Evolutionary conservation across 2,329 filamentous ascomycete genomes (phyloP), one percentile per base, ranked within the genome.

Genomic region (Aureobasidium zeae): DNA sequence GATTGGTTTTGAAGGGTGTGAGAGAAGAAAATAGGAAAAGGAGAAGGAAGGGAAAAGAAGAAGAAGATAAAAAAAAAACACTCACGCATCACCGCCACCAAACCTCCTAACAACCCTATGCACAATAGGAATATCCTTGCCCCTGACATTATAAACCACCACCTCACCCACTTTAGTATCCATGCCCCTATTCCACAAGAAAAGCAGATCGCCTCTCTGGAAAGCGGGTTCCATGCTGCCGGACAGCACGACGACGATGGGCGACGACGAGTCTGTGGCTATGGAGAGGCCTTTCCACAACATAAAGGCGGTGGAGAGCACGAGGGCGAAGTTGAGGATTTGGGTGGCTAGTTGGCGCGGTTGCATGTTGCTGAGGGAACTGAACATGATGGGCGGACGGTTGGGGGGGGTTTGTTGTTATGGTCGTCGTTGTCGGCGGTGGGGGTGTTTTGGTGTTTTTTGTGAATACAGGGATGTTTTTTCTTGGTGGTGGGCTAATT

Each of bases 101-200:
- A 77, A 80, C 51, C 72, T 71, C 65, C 88, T 77, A 44, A 96
- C 83, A 8, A 96, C 76, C 38, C 91, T 73, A 68, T 98, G 91
- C 53, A 98, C 91, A 64, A 98, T 98, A 21, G 91, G 91, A 51
- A 98, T 96, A 53, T 94, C 85, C 71, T 96, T 98, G 46, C 82
- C 87, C 61, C 79, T 76, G 43, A 94, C 83, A 59, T 94, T 94
- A 66, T 84, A 86, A 35, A 86, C 81, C 52, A 86, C 81, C 49
- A 84, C 72, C 63, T 86, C 81, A 13, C 81, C 81, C 33, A 85
- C 69, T 55, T 82, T 73, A 1, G 79, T 80, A 31, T 81, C 72
- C 58, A 61, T 49, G 43, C 71, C 65, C 44, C 83, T 69, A 60
- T 88, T 88, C 82, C 83, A 87, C 6, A 88, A 68, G 55, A 87